Evolutionary conservation across 176 grass and related monocot genomes (phyloP).

Genomic region (Poa annua): DNA sequence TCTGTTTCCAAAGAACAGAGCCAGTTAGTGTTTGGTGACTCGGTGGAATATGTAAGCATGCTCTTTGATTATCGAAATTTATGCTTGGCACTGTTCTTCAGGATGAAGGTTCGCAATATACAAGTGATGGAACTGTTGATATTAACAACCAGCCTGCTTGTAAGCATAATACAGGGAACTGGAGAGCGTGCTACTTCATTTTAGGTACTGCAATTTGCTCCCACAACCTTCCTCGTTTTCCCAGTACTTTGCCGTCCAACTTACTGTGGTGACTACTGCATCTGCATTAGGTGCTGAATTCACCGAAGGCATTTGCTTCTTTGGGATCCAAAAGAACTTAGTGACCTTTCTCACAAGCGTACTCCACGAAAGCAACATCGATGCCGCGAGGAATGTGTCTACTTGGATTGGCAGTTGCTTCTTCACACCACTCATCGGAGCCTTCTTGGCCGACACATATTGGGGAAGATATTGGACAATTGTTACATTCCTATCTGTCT

Average conservation of each 20-base stretch:
- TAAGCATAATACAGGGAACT: slow-evolving; percentile 34
- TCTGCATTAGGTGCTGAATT: slow-evolving; percentile 10
- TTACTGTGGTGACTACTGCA: background rate
- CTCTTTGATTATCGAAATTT: background rate
- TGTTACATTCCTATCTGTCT: background rate
- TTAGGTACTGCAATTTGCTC: slow-evolving; percentile 8
- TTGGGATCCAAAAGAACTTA: slow-evolving; percentile 34
- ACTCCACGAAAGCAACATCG: slow-evolving; percentile 36
- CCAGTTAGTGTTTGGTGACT: background rate
- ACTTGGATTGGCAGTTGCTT: slow-evolving; percentile 37
- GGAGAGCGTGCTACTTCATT: slow-evolving; percentile 50
- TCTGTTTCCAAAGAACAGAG: background rate
- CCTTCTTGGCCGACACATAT: slow-evolving; percentile 39
- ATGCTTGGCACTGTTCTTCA: background rate
- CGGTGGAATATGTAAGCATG: background rate
- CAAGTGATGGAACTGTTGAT: slow-evolving; percentile 41
- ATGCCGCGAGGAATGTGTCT: slow-evolving; percentile 19
- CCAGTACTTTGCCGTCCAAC: background rate
- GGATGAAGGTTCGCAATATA: background rate
- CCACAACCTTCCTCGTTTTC: background rate
- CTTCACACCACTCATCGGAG: slow-evolving; percentile 35
- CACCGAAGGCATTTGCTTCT: slow-evolving; percentile 22
- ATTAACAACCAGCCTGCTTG: slow-evolving; percentile 22
- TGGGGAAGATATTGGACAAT: slow-evolving; percentile 36
- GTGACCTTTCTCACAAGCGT: slow-evolving; percentile 22